Evolutionary conservation across 2,329 filamentous ascomycete genomes (phyloP).

Genomic region (Claviceps sp.): DNA sequence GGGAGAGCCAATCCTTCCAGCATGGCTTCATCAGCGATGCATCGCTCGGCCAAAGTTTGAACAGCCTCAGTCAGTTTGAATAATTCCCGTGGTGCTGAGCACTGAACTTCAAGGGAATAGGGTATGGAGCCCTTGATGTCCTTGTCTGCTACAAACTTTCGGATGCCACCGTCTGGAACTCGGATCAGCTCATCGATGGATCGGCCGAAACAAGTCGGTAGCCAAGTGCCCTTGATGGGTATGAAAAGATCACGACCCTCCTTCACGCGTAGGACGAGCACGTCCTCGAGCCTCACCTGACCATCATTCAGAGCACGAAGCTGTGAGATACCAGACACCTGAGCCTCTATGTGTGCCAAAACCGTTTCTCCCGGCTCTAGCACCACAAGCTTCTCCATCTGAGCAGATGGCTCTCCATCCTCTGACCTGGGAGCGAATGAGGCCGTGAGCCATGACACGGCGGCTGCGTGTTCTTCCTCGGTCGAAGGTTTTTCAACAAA

Average conservation of each 20-base stretch:
- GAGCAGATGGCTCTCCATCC: constrained; percentile 9
- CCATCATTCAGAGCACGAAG: constrained; percentile 61
- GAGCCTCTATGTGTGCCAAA: constrained; percentile 52
- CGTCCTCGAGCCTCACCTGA: constrained; percentile 57
- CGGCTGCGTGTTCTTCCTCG: constrained; percentile 23
- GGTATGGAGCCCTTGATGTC: constrained; percentile 35
- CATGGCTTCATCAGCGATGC: constrained; percentile 48
- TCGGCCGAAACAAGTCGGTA: constrained; percentile 68
- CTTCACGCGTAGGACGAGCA: constrained; percentile 72
- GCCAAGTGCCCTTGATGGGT: constrained; percentile 64
- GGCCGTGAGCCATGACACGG: constrained; percentile 56
- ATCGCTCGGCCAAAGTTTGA: constrained; percentile 41
- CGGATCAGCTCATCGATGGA: constrained; percentile 81
- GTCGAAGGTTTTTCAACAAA: constrained; percentile 61
- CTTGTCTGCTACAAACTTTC: constrained; percentile 31
- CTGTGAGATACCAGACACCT: constrained; percentile 49
- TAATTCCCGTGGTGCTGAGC: constrained; percentile 76
- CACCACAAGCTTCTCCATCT: constrained; percentile 39
- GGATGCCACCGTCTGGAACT: constrained; percentile 68
- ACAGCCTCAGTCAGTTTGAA: constrained; percentile 80
- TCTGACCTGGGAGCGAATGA: constrained; percentile 38
- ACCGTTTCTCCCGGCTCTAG: constrained; percentile 78
- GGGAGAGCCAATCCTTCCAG: constrained; percentile 40
- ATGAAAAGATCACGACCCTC: constrained; percentile 88
- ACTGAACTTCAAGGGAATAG: constrained; percentile 46